Base-by-base conservation (phyloP, 2,329 filamentous ascomycete genomes). In the Colletotrichum eleusines region DNA sequence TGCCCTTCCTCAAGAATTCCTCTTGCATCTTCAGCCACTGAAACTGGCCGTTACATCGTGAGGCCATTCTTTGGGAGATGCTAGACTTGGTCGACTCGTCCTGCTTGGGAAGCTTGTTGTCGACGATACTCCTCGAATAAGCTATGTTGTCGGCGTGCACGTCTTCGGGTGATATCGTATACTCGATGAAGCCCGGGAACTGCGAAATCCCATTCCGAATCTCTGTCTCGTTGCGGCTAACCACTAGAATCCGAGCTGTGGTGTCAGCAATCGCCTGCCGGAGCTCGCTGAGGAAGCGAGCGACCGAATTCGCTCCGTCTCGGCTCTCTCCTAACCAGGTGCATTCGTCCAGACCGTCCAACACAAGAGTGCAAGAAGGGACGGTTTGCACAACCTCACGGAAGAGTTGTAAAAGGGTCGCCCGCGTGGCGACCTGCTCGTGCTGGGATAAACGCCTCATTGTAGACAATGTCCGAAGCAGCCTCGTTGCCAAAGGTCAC, bases 281-380 rank as follows among this genome's bases (percentile, higher is more conserved):
- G 1, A 78, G 12, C 1, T 61, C 73, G 0, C 63, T 28, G 2
- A 80, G 42, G 48, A 80, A 78, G 0, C 35, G 35, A 0, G 60
- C 14, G 1, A 76, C 61, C 0, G 73, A 74, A 14, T 58, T 33
- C 2, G 14, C 40, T 28, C 51, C 23, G 0, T 28, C 33, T 0
- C 12, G 35, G 9, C 2, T 18, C 12, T 53, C 16, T 1, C 26
- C 46, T 20, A 42, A 33, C 48, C n/a, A 71, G 6, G 64, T 65
- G 4, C 77, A 82, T 65, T 82, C 80, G 18, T 82, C 80, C 14
- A 82, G 70, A 0, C 81, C 80, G 44, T 82, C 80, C 0, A 79
- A 35, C 0, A 80, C 38, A 7, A 81, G 75, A 0, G 59, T 66
- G 3, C 74, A 78, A 0, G 31, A 48, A 0, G 77, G 74, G 5